These are phyloP conservation scores for Coemansia sp. DNA, from an alignment of 192 early-diverging fungal genomes.

Conservation along the genomic window DNA sequence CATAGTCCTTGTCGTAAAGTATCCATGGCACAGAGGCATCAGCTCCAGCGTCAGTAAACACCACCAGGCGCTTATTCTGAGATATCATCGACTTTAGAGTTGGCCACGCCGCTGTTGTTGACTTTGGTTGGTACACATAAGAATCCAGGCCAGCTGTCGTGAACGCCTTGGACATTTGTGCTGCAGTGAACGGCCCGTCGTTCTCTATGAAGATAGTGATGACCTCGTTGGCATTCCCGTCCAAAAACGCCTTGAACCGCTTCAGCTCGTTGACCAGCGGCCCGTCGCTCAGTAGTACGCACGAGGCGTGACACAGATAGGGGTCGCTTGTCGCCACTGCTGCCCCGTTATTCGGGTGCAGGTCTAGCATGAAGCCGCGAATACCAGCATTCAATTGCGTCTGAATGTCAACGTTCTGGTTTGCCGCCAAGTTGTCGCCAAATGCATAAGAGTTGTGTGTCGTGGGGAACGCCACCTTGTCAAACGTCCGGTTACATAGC, in stretches of 20 bases:
- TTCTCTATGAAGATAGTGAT: constrained; percentile 79
- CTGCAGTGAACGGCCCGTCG: constrained; percentile 52
- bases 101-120: constrained; percentile 62
- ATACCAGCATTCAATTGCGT: constrained; percentile 75
- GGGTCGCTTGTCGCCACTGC: constrained; percentile 24
- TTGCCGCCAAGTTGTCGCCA: constrained; percentile 61
- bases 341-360: constrained; percentile 28
- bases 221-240: constrained; percentile 70
- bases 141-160: constrained; percentile 56
- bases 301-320: constrained; percentile 73
- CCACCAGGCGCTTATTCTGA: constrained; percentile 67
- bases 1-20: constrained; percentile 63
- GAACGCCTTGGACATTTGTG: constrained; percentile 60
- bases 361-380: constrained; percentile 73
- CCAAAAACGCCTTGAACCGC: constrained; percentile 62
- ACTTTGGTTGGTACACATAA: constrained; percentile 55
- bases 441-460: constrained; percentile 78
- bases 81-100: constrained; percentile 68
- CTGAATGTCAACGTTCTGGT: constrained; percentile 66
- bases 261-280: constrained; percentile 60
- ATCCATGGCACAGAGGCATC: constrained; percentile 67
- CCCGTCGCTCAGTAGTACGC: constrained; percentile 64
- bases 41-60: constrained; percentile 61
- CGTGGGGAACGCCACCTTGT: constrained; percentile 64
- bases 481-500: constrained; percentile 67